Evolutionary conservation across 139 green algal genomes (phyloP).

Genomic region (Ulvella scutata): DNA sequence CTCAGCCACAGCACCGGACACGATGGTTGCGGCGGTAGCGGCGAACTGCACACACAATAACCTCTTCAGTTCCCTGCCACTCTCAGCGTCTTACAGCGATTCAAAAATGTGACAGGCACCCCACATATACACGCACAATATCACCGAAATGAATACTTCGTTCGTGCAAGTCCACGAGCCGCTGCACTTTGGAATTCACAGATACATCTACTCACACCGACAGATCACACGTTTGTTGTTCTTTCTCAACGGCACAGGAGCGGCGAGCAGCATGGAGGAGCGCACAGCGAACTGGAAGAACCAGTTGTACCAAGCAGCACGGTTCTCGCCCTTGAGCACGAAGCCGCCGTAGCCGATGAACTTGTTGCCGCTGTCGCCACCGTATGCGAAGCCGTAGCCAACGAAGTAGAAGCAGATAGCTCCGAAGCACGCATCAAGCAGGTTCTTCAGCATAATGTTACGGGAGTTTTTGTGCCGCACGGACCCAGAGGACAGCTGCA

Average conservation of each 20-base stretch:
- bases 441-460: slow-evolving; percentile 87
- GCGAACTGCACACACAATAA: slow-evolving; percentile 26
- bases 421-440: slow-evolving; percentile 58
- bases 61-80: no score
- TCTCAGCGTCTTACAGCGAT: no score
- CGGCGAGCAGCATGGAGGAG: not conserved
- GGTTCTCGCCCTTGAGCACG: not conserved
- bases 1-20: slow-evolving; percentile 36
- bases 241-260: no score
- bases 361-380: slow-evolving; percentile 6
- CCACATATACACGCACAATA: no score
- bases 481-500: slow-evolving; percentile 43
- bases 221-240: no score
- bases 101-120: no score
- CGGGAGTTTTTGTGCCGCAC: slow-evolving; percentile 67
- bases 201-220: no score
- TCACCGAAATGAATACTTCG: no score
- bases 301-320: not conserved
- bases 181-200: no score
- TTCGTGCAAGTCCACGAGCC: no score
- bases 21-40: slow-evolving; percentile 39
- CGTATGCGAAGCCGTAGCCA: slow-evolving; percentile 33
- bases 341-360: not conserved
- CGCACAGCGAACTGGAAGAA: slow-evolving; percentile 14
- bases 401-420: slow-evolving; percentile 34